Conservation (phyloP, 2,329 filamentous ascomycete genomes). For the Penicillium sp. region DNA sequence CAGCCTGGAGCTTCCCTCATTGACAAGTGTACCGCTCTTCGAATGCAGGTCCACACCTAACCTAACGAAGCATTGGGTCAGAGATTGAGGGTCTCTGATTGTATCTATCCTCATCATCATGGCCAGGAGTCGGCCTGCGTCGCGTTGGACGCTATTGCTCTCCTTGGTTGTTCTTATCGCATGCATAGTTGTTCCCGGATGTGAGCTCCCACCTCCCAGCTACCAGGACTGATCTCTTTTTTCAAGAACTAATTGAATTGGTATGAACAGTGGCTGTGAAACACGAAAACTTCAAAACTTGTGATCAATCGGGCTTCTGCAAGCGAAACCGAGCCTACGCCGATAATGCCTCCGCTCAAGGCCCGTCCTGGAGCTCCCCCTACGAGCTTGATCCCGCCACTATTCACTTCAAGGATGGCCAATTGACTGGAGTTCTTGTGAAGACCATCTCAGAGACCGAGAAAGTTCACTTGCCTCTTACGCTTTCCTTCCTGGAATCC, state of each 20-base stretch:
- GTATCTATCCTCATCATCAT: slow-evolving; percentile 47
- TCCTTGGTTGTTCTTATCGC: slow-evolving; percentile 65
- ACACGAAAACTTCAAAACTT: slow-evolving; percentile 96
- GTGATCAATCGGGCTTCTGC: slow-evolving; percentile 94
- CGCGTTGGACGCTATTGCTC: slow-evolving; percentile 70
- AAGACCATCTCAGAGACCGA: slow-evolving; percentile 75
- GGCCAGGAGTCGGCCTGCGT: slow-evolving; percentile 59
- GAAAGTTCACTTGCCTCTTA: slow-evolving; percentile 79
- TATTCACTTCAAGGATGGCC: slow-evolving; percentile 76
- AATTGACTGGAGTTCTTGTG: slow-evolving; percentile 78
- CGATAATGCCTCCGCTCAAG: slow-evolving; percentile 71
- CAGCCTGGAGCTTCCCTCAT: slow-evolving; percentile 41
- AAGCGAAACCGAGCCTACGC: slow-evolving; percentile 91
- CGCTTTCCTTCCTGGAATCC: slow-evolving; percentile 85
- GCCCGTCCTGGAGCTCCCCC: slow-evolving; percentile 75
- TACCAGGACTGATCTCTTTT: neutral
- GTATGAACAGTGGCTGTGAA: slow-evolving; percentile 75
- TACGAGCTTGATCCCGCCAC: slow-evolving; percentile 77
- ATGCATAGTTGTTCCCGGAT: slow-evolving; percentile 67
- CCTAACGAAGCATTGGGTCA: slow-evolving; percentile 29
- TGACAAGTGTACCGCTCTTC: slow-evolving; percentile 24
- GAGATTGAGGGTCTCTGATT: slow-evolving; percentile 46
- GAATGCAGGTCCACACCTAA: slow-evolving; percentile 41
- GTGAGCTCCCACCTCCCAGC: slow-evolving; percentile 54
- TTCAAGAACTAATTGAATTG: slow-evolving; percentile 12